A percentile compares a stretch with the other conserved stretches of the same genome.
Evolutionary conservation across 2,329 filamentous ascomycete genomes (phyloP).

Genomic region (Cryphonectria nitschkei): DNA sequence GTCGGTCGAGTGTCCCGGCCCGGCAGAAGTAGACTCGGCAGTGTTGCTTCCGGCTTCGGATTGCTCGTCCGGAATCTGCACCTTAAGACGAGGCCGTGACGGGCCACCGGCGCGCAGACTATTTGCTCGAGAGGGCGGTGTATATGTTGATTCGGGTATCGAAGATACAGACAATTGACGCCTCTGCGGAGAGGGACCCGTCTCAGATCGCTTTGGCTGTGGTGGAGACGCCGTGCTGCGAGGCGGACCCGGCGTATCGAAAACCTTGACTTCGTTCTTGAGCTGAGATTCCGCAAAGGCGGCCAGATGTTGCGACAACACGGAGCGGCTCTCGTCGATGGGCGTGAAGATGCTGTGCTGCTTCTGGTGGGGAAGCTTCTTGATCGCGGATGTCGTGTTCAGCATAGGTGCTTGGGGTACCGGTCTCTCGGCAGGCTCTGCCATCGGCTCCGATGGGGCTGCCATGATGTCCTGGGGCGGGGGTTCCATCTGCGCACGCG

Average conservation of each 20-base stretch:
- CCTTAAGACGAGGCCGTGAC: slow-evolving; percentile 79
- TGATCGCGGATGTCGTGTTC: slow-evolving; percentile 57
- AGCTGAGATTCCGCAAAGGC: slow-evolving; percentile 60
- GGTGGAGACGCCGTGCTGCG: slow-evolving; percentile 61
- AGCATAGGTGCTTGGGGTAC: slow-evolving; percentile 47
- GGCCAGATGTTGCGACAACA: slow-evolving; percentile 81
- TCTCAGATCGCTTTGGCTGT: slow-evolving; percentile 53
- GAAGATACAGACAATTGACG: slow-evolving; percentile 61
- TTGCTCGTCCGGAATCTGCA: slow-evolving; percentile 91
- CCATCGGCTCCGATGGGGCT: slow-evolving; percentile 54
- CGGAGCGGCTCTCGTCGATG: slow-evolving; percentile 89
- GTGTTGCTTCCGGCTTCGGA: slow-evolving; percentile 73
- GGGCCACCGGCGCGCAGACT: slow-evolving; percentile 69
- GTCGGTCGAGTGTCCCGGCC: slow-evolving; percentile 56
- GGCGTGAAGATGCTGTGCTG: slow-evolving; percentile 96
- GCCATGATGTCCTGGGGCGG: slow-evolving; percentile 55
- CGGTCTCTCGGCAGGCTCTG: slow-evolving; percentile 48
- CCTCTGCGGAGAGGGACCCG: slow-evolving; percentile 53
- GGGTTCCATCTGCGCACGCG: slow-evolving; percentile 47
- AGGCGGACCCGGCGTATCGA: slow-evolving; percentile 63
- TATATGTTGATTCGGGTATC: slow-evolving; percentile 65
- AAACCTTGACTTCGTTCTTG: slow-evolving; percentile 51
- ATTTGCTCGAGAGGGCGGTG: slow-evolving; percentile 77
- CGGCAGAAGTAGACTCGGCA: slow-evolving; percentile 69
- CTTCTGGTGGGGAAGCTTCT: slow-evolving; percentile 74